These are phyloP conservation scores for Rhynchospora pubera DNA, from an alignment of 176 grass and related monocot genomes.

Conservation along the genomic window DNA sequence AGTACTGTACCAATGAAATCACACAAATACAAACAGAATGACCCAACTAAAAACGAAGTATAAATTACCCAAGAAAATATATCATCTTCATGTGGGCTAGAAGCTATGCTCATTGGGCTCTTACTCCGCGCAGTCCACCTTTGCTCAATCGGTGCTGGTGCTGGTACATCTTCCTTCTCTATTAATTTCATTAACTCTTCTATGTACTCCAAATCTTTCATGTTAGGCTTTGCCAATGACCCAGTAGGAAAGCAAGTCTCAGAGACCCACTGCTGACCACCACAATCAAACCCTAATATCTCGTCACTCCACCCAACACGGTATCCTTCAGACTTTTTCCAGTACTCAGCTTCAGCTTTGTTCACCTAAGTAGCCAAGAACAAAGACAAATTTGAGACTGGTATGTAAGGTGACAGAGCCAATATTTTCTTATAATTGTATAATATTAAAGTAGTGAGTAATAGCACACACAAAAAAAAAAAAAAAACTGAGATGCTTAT, in stretches of 20 bases:
- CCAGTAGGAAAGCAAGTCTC: conserved; percentile 83
- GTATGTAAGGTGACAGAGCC: neutral
- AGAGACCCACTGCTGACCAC: conserved; percentile 89
- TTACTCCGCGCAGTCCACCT: conserved; percentile 71
- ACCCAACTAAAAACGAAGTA: conserved; percentile 11
- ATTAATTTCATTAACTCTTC: conserved; percentile 68
- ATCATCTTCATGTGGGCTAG: conserved; percentile 59
- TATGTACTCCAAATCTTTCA: conserved; percentile 86
- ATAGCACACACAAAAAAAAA: neutral
- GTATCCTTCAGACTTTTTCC: conserved; percentile 93
- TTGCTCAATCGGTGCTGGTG: conserved; percentile 89
- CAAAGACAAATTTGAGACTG: neutral
- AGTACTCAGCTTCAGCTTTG: conserved; percentile 89
- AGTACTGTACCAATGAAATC: neutral
- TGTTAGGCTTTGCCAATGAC: conserved; percentile 59
- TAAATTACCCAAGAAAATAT: conserved; percentile 88
- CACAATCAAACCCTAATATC: conserved; percentile 96
- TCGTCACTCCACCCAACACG: conserved; percentile 95
- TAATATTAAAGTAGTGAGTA: neutral
- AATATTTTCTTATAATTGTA: neutral
- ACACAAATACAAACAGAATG: neutral
- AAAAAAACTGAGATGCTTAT: neutral
- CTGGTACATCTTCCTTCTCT: conserved; percentile 59
- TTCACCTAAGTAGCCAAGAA: conserved; percentile 37
- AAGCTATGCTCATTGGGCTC: conserved; percentile 73